These are phyloP conservation scores for Alisma plantagoaquatica DNA, from an alignment of 106 monocot genomes.

Conservation along the genomic window DNA sequence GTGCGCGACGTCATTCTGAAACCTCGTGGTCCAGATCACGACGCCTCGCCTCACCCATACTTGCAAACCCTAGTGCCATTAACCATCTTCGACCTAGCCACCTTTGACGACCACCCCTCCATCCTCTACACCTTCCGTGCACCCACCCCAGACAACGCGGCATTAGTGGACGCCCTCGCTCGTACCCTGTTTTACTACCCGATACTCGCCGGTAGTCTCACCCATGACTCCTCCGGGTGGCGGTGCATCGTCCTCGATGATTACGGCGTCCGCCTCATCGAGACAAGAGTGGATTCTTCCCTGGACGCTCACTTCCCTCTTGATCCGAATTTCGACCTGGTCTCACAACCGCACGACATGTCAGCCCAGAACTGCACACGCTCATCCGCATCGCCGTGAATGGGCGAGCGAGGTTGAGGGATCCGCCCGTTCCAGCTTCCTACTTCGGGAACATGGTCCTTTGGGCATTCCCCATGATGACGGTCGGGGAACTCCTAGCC, in stretches of 20 bases:
- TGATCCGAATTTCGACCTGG: neutral
- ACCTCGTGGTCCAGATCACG: neutral
- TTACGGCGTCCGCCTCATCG: slow-evolving; percentile 4
- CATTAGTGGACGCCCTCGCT: slow-evolving; percentile 1
- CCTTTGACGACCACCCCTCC: neutral
- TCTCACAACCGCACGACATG: slow-evolving; percentile 1
- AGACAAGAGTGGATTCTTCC: neutral
- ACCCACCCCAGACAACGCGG: slow-evolving; percentile 4
- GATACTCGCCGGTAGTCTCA: slow-evolving; percentile 1
- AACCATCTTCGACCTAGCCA: slow-evolving; percentile 12
- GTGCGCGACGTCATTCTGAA: neutral
- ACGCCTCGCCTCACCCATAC: neutral
- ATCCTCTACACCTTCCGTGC: slow-evolving; percentile 9
- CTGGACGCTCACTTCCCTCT: slow-evolving; percentile 4
- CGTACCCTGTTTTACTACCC: too few relatives aligned
- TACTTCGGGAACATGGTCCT: slow-evolving; percentile 12
- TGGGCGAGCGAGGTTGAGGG: slow-evolving; percentile 7
- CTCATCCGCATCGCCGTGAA: slow-evolving; percentile 12
- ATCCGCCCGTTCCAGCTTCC: slow-evolving; percentile 5
- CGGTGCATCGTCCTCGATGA: slow-evolving; percentile 1
- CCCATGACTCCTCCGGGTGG: neutral
- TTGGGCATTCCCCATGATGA: too few relatives aligned
- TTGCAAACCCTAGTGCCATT: too few relatives aligned
- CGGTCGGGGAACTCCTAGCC: neutral
- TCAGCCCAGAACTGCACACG: neutral